Evolutionary conservation across 441 rosid genomes (phyloP).

Genomic region (Gossypium schwendimanii): DNA sequence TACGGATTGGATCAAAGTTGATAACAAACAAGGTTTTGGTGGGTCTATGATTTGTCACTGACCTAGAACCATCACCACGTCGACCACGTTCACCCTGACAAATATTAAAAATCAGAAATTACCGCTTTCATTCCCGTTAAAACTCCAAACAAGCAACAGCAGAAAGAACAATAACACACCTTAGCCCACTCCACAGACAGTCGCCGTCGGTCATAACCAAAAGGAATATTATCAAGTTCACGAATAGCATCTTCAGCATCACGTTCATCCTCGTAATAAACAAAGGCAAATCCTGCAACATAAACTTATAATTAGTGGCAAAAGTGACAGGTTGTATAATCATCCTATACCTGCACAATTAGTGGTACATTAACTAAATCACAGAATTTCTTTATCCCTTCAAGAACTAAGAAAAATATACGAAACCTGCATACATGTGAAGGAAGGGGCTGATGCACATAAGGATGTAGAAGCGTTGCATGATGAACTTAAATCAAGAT

Average conservation of each 20-base stretch:
- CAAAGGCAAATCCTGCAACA: slow-evolving; percentile 80
- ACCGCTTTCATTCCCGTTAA: background rate
- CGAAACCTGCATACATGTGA: slow-evolving; percentile 71
- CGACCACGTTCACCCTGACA: slow-evolving; percentile 71
- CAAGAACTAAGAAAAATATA: slow-evolving; percentile 35
- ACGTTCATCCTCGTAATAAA: slow-evolving; percentile 72
- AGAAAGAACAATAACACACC: slow-evolving; percentile 27
- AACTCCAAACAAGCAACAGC: background rate
- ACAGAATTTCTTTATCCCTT: slow-evolving; percentile 24
- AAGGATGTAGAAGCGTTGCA: slow-evolving; percentile 72
- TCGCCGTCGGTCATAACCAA: slow-evolving; percentile 67
- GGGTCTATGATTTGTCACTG: slow-evolving; percentile 51
- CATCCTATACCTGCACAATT: slow-evolving; percentile 17
- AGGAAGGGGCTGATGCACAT: slow-evolving; percentile 61
- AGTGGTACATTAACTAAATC: slow-evolving; percentile 33
- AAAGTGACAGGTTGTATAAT: background rate
- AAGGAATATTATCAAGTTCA: slow-evolving; percentile 52
- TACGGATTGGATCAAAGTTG: slow-evolving; percentile 68
- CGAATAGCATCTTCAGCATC: slow-evolving; percentile 83
- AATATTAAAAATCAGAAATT: background rate
- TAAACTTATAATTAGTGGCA: slow-evolving; percentile 16
- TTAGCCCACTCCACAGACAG: slow-evolving; percentile 84
- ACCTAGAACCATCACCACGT: slow-evolving; percentile 46
- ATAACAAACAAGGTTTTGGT: slow-evolving; percentile 83
- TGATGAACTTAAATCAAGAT: slow-evolving; percentile 64